phyloP scores from a whole-genome alignment of 2,329 filamentous ascomycete genomes.

The Botrytis sinoallii region DNA sequence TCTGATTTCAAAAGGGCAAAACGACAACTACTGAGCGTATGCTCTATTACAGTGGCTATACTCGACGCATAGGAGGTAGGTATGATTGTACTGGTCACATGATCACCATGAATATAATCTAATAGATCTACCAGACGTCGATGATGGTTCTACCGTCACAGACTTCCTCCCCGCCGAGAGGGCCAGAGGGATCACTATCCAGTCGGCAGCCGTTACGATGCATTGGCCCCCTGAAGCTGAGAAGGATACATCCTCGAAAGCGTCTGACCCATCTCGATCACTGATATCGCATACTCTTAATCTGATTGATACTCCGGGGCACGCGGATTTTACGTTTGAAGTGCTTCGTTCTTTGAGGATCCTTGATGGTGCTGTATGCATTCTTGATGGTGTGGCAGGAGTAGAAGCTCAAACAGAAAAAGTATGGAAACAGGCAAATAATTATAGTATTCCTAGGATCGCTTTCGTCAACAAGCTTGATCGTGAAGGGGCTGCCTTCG shows the following conservation, averaged over 20 bases:
- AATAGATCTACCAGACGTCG: constrained; percentile 61
- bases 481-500: constrained; percentile 77
- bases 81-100: constrained; percentile 35
- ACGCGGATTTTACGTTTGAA: constrained; percentile 97
- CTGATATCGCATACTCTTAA: constrained; percentile 69
- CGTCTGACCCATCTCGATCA: constrained; percentile 48
- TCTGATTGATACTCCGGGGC: constrained; percentile 92
- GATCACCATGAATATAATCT: neutral
- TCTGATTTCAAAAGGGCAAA: constrained; percentile 62
- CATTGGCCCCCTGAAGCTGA: constrained; percentile 69
- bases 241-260: constrained; percentile 21
- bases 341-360: constrained; percentile 87
- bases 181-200: constrained; percentile 92
- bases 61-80: constrained; percentile 75
- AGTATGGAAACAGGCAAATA: constrained; percentile 87
- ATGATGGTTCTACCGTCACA: constrained; percentile 93
- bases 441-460: constrained; percentile 79
- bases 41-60: constrained; percentile 94
- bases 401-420: constrained; percentile 97
- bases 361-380: constrained; percentile 86
- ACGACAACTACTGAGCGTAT: constrained; percentile 98
- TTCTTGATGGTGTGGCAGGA: constrained; percentile 86
- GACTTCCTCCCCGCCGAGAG: constrained; percentile 94
- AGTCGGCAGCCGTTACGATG: constrained; percentile 94
- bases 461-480: constrained; percentile 85